phyloP scores from a whole-genome alignment of 352 stramenopile species.

The Pythium brachiatum region DNA sequence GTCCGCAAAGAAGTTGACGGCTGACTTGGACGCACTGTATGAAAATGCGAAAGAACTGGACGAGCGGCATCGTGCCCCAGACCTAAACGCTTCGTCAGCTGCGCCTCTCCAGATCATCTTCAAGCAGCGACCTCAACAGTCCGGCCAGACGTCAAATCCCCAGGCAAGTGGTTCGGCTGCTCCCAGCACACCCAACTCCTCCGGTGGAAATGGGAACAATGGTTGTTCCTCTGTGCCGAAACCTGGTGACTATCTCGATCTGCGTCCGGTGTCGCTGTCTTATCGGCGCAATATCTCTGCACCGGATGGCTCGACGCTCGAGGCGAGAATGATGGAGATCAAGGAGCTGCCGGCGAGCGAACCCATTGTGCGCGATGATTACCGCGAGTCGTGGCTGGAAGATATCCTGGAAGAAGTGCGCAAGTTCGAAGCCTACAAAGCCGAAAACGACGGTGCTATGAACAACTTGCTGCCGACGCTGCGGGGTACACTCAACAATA shows the following conservation, averaged over 20 bases:
- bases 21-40: conserved; percentile 45
- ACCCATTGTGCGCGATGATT: conserved; percentile 50
- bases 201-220: neutral
- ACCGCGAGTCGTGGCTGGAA: conserved; percentile 55
- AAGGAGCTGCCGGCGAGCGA: conserved; percentile 40
- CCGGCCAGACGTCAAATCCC: conserved; percentile 13
- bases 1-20: conserved; percentile 28
- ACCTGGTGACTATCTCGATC: conserved; percentile 64
- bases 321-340: conserved; percentile 68
- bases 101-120: conserved; percentile 81
- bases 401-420: conserved; percentile 62
- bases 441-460: conserved; percentile 24
- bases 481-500: conserved; percentile 50
- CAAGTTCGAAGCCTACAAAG: conserved; percentile 50
- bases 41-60: conserved; percentile 47
- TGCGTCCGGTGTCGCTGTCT: conserved; percentile 47
- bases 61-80: conserved; percentile 37
- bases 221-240: neutral
- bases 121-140: conserved; percentile 72
- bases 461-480: conserved; percentile 62
- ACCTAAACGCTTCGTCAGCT: conserved; percentile 27
- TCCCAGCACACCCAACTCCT: neutral
- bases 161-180: neutral
- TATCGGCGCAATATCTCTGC: conserved; percentile 74
- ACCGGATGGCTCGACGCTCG: conserved; percentile 66